Base-by-base conservation (phyloP, 2,329 filamentous ascomycete species). In the Exserohilum rostratum region DNA sequence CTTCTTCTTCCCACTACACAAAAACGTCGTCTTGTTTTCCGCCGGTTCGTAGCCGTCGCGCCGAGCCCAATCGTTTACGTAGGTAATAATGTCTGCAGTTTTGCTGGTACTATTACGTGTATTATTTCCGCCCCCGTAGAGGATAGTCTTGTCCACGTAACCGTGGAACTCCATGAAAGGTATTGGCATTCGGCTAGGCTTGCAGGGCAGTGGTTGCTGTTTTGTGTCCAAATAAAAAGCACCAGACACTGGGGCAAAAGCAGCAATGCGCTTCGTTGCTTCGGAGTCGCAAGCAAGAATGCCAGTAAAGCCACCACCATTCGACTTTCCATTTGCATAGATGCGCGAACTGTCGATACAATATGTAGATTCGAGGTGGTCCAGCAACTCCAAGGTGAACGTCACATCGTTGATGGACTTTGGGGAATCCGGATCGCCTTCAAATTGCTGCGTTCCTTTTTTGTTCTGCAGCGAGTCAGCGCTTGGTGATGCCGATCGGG, bases 241-340 rank as follows among this genome's bases (percentile, higher is more conserved):
- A 5, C 78, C 80, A 1, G 79, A 77, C 6, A 79, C 78, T 6
- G 78, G 73, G 0, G 79, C 80, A 58, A 84, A 83, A 1, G 81
- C 81, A 6, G 81, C 80, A 46, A 84, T 79, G 5, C 69, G 70
- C 4, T 63, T 64, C 4, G 77, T 78, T 3, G 76, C 71, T 7
- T 69, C 68, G 2, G 76, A 62, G 29, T 79, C 72, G 66, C 80
- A 84, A 3, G 82, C 80, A 5, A 83, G 74, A 1, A 77, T 62
- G 18, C 76, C 77, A 20, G 81, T 78, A 38, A 81, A 80, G 10
- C 78, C 83, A 2, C 80, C 84, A 5, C 82, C 83, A 43, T 85
- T 84, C 60, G 77, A 84, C 61, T 85, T 84, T 40, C 80, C 81
- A 1, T 76, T 74, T 11, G 76, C 76, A 56, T 81, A 83, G 38